Evolutionary conservation across 495 filamentous ascomycete genomes (phyloP).

Genomic region (Pseudoneurospora amorphoporcata): DNA sequence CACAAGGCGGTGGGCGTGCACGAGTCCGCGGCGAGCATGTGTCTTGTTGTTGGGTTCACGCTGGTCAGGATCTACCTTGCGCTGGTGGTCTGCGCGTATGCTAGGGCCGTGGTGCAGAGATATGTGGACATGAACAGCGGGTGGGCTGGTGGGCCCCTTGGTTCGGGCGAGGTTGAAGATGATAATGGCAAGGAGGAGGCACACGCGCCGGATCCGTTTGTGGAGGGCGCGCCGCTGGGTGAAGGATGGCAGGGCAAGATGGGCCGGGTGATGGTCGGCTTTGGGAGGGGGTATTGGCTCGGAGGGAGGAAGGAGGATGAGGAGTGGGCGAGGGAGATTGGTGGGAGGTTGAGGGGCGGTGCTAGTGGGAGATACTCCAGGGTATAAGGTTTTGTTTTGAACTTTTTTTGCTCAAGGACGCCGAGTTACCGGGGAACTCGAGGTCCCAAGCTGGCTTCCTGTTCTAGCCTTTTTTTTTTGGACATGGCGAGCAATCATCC

Average conservation of each 20-base stretch:
- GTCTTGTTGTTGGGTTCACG: slow-evolving; percentile 63
- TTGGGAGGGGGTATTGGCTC: slow-evolving; percentile 69
- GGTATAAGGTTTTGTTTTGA: neutral
- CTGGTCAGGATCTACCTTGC: slow-evolving; percentile 64
- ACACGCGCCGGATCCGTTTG: slow-evolving; percentile 61
- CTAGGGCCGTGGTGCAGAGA: slow-evolving; percentile 57
- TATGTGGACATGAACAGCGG: slow-evolving; percentile 40
- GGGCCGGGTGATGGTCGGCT: slow-evolving; percentile 59
- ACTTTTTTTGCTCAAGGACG: neutral
- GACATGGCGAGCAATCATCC: neutral
- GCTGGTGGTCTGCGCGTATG: slow-evolving; percentile 69
- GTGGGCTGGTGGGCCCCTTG: slow-evolving; percentile 17
- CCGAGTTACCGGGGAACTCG: neutral
- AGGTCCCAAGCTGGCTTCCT: neutral
- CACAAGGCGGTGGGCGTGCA: slow-evolving; percentile 45
- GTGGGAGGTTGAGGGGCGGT: slow-evolving; percentile 42
- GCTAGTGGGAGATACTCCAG: neutral
- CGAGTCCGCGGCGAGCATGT: slow-evolving; percentile 65
- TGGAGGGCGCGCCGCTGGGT: slow-evolving; percentile 52
- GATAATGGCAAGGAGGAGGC: slow-evolving; percentile 24
- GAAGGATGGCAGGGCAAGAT: slow-evolving; percentile 67
- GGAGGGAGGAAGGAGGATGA: slow-evolving; percentile 39
- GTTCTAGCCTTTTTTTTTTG: too few relatives aligned
- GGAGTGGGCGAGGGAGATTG: slow-evolving; percentile 49
- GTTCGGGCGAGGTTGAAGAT: slow-evolving; percentile 6